Evolutionary conservation across 2,329 filamentous ascomycete genomes (phyloP).

Genomic region (Colletotrichum sublineola): DNA sequence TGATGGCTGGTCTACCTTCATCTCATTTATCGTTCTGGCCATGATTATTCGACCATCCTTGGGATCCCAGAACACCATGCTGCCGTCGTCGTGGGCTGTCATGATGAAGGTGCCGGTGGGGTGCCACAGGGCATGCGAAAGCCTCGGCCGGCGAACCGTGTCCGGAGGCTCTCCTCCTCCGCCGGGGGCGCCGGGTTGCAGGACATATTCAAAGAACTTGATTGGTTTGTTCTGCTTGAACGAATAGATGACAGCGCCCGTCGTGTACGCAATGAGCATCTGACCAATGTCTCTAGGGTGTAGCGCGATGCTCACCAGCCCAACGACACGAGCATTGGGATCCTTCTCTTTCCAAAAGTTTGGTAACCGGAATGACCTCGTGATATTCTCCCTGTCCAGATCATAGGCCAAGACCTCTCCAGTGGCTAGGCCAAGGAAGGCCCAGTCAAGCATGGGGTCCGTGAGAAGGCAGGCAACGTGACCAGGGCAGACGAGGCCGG

Average conservation of each 20-base stretch:
- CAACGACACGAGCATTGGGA: constrained; percentile 71
- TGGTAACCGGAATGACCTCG: constrained; percentile 81
- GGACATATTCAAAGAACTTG: constrained; percentile 85
- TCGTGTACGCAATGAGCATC: constrained; percentile 88
- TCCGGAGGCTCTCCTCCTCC: constrained; percentile 76
- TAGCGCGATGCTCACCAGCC: constrained; percentile 83
- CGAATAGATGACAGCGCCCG: constrained; percentile 90
- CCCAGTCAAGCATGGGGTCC: constrained; percentile 94
- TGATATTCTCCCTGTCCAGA: constrained; percentile 81
- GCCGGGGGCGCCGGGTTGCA: constrained; percentile 87
- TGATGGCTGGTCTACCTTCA: constrained; percentile 78
- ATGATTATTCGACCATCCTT: constrained; percentile 88
- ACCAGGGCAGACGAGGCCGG: constrained; percentile 81
- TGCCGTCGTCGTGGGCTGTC: constrained; percentile 90
- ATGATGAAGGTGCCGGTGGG: constrained; percentile 91
- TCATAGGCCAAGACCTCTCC: constrained; percentile 95
- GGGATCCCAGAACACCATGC: constrained; percentile 92
- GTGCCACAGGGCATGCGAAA: constrained; percentile 93
- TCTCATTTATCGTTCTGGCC: constrained; percentile 83
- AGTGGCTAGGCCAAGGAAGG: constrained; percentile 83
- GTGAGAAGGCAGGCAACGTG: constrained; percentile 80
- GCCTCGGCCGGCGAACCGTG: constrained; percentile 75
- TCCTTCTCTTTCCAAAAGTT: constrained; percentile 87
- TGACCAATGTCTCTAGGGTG: constrained; percentile 95
- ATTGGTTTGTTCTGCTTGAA: constrained; percentile 90